phyloP scores from a whole-genome alignment of 345 rosid species.

The Melaleuca quinquenervia region DNA sequence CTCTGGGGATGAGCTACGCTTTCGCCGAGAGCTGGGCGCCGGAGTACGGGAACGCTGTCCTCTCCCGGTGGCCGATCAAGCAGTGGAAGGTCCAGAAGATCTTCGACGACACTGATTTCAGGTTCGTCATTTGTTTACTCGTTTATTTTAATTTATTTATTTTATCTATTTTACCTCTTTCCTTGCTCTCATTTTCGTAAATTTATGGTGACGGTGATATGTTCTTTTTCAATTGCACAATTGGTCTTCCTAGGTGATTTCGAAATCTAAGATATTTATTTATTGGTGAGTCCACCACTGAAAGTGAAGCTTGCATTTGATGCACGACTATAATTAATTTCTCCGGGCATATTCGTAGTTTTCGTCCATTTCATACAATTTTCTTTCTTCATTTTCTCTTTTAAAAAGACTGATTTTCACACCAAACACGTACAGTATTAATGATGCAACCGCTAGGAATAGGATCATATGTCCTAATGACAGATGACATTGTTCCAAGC shows the following conservation, averaged over 20 bases:
- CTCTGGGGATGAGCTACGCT: slow-evolving; percentile 76
- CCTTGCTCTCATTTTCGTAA: not conserved
- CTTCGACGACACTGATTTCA: slow-evolving; percentile 85
- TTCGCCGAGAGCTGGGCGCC: slow-evolving; percentile 99
- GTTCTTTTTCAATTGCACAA: not conserved
- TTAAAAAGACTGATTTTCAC: not conserved
- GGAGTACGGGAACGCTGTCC: slow-evolving; percentile 88
- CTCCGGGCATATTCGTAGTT: not conserved
- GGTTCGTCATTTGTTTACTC: slow-evolving; percentile 16
- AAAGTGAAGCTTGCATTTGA: not conserved
- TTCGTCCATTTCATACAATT: no score
- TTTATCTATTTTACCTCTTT: not conserved
- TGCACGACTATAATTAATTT: not conserved
- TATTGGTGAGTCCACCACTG: not conserved
- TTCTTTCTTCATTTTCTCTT: not conserved
- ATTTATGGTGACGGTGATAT: not conserved
- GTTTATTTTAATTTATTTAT: not conserved
- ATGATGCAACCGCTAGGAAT: no score
- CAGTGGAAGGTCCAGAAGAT: slow-evolving; percentile 58
- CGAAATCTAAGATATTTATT: not conserved
- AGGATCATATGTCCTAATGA: no score
- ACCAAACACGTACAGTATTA: no score
- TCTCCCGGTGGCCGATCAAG: slow-evolving; percentile 87
- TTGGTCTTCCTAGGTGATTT: not conserved
- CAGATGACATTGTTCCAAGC: no score